Evolutionary conservation across 1,139 yeast species (phyloP).

Genomic region (Diutina rugosa): DNA sequence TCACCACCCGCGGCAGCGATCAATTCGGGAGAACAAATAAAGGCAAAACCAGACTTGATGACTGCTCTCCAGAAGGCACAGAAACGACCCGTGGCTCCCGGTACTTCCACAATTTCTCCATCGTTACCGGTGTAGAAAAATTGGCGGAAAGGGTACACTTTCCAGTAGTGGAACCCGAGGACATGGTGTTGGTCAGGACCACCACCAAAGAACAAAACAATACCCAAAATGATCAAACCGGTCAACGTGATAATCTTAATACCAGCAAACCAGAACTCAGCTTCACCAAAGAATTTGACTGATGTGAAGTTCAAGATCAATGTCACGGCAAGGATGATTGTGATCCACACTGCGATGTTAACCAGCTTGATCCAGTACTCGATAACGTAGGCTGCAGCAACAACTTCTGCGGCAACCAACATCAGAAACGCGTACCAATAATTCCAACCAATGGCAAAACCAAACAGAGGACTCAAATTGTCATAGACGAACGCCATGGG

Average conservation of each 20-base stretch:
- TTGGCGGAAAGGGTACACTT: constrained; percentile 5
- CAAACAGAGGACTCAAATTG: constrained; percentile 53
- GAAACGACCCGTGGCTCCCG: constrained; percentile 28
- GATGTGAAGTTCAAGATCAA: constrained; percentile 37
- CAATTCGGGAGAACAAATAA: constrained; percentile 65
- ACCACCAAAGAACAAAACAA: constrained; percentile 48
- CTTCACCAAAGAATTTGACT: constrained; percentile 58
- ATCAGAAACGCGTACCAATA: constrained; percentile 31
- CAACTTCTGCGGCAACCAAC: constrained; percentile 30
- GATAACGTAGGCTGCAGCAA: constrained; percentile 31
- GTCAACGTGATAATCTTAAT: constrained; percentile 49
- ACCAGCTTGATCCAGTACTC: constrained; percentile 47
- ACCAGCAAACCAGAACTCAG: constrained; percentile 48
- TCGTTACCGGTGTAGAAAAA: background rate
- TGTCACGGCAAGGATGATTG: constrained; percentile 42
- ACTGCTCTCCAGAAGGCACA: constrained; percentile 61
- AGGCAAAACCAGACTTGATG: constrained; percentile 69
- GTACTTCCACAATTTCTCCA: background rate
- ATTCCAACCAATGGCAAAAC: constrained; percentile 33
- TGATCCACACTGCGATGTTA: constrained; percentile 57
- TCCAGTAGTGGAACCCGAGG: constrained; percentile 19
- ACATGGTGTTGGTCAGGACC: constrained; percentile 41
- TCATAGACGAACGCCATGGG: constrained; percentile 42
- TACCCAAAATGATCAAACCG: constrained; percentile 61
- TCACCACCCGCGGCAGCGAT: constrained; percentile 59